Evolutionary conservation across 257 asterid species (phyloP), one percentile per base, ranked within the genome.

Genomic region (Cynanchum wilfordii): DNA sequence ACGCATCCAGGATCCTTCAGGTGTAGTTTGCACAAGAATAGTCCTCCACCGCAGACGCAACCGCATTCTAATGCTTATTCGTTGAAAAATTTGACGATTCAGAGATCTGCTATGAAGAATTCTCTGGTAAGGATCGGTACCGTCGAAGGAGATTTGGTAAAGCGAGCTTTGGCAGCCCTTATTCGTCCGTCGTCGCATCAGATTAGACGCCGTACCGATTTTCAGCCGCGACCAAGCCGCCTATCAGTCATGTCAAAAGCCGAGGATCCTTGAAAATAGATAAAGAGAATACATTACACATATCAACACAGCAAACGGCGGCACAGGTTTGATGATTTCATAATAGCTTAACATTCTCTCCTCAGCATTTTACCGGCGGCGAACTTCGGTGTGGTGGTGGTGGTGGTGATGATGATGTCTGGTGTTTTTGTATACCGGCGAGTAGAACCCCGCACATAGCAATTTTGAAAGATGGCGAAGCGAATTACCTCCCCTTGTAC

Each of bases 51-150:
- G 56, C 76, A 56, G 62, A 42, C 82, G 72, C 70, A 69, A 71
- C 0, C 80, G 62, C 79, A 77, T 29, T 76, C 90, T n/a, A 71
- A 80, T 8, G 77, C 88, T 7, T 87, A 89, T 81, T 79, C 93
- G 24, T 86, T 93, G 20, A 85, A 84, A 81, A 80, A 90, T 44
- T 60, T 89, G 87, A 89, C 91, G 72, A 87, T 88, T 82, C 88
- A 93, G 82, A 83, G 97, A 80, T 91, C 97, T 12, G 95, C 97
- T 71, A 89, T 91, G 97, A 89, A 93, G 80, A 91, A 89, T 78
- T 88, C 97, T n/a, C 85, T 89, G 42, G 97, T 91, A 50, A 81
- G 96, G 71, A 88, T 89, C 70, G 94, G 95, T 0, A 90, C 93
- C 4, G 96, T 90, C 1, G 97, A 89, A 79, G 97, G 97, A 0